These are phyloP conservation scores for Echites panduratus DNA, from an alignment of 257 asterid species.

Conservation along the genomic window DNA sequence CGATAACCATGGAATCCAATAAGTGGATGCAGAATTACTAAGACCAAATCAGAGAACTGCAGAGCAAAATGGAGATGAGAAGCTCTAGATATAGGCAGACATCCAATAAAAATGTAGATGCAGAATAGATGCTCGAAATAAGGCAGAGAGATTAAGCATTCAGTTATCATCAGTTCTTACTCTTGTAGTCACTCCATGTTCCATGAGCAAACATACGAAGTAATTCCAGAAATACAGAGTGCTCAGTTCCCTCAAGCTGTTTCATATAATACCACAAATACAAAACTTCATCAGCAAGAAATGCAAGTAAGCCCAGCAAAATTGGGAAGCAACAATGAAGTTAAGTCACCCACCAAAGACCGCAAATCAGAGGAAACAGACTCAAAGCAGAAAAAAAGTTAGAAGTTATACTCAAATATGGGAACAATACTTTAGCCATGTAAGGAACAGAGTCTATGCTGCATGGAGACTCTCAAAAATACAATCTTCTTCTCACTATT, in stretches of 20 bases:
- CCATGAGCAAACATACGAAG: conserved; percentile 84
- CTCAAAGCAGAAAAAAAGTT: neutral
- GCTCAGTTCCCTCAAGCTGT: conserved; percentile 92
- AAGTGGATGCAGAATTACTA: neutral
- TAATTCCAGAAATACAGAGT: conserved; percentile 53
- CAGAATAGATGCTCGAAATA: neutral
- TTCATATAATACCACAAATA: neutral
- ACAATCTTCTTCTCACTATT: too few relatives aligned
- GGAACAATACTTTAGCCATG: neutral
- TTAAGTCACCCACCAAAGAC: neutral
- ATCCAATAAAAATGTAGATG: neutral
- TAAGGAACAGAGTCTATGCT: neutral
- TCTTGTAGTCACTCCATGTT: conserved; percentile 91
- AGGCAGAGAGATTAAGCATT: neutral
- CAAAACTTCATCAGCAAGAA: conserved; percentile 7
- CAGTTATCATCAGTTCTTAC: conserved; percentile 32
- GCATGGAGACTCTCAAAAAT: too few relatives aligned
- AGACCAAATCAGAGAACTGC: neutral
- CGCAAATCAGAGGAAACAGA: neutral
- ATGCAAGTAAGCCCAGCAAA: neutral
- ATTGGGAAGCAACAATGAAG: neutral
- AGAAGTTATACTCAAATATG: neutral
- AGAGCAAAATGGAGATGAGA: neutral
- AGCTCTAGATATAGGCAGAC: neutral
- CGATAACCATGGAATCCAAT: neutral